Evolutionary conservation across 495 filamentous ascomycete species (phyloP).

Genomic region (Penicillium waksmanii): DNA sequence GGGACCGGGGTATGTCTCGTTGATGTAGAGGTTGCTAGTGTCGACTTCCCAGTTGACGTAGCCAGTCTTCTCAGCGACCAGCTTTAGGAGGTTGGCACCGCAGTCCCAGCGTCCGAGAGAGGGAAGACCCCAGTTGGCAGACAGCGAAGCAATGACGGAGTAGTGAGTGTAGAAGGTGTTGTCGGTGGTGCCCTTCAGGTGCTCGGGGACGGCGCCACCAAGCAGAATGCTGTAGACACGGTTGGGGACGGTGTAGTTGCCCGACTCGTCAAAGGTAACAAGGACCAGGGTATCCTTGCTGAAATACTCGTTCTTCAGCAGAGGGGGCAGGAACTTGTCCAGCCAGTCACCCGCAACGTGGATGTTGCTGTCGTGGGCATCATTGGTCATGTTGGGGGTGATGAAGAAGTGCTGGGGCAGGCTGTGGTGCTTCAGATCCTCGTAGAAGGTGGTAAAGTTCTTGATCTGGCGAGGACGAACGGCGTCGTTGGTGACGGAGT

Average conservation of each 20-base stretch:
- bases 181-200: constrained; percentile 64
- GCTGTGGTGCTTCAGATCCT: constrained; percentile 57
- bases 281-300: constrained; percentile 69
- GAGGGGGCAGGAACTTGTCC: constrained; percentile 59
- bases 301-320: constrained; percentile 67
- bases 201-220: constrained; percentile 63
- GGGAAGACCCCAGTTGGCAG: constrained; percentile 70
- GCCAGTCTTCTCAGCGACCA: constrained; percentile 61
- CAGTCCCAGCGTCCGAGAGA: constrained; percentile 73
- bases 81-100: constrained; percentile 67
- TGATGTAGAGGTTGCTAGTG: constrained; percentile 44
- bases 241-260: constrained; percentile 58
- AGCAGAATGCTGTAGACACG: constrained; percentile 64
- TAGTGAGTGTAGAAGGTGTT: constrained; percentile 74
- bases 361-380: constrained; percentile 71
- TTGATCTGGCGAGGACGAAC: constrained; percentile 65
- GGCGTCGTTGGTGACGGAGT: constrained; percentile 57
- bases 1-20: constrained; percentile 53
- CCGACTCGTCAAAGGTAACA: constrained; percentile 71
- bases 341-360: constrained; percentile 63
- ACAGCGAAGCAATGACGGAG: constrained; percentile 64
- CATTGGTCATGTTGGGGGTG: constrained; percentile 77
- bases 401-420: constrained; percentile 77
- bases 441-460: constrained; percentile 65
- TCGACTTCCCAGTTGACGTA: constrained; percentile 58